Percentiles rank a stretch among this genome's conserved stretches.
These are phyloP conservation scores for Trametes versicolor DNA, from an alignment of 1,284 basidiomycete species.

Conservation along the genomic window DNA sequence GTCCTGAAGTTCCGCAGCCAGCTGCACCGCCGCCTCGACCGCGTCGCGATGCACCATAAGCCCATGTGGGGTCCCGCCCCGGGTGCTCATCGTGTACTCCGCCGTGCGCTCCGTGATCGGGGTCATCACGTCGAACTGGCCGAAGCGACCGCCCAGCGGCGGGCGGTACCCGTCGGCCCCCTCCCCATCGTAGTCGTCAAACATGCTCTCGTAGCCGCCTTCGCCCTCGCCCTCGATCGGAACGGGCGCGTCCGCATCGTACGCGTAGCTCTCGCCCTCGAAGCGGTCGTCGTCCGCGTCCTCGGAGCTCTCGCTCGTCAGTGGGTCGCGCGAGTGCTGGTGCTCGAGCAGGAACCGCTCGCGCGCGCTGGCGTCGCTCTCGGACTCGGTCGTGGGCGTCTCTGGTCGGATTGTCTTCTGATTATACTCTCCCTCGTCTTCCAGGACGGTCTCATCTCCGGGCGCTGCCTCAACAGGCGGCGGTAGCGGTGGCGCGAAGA, in stretches of 20 bases:
- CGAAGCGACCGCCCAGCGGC: slow-evolving; percentile 78
- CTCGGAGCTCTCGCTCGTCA: slow-evolving; percentile 33
- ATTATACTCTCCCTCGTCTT: slow-evolving; percentile 31
- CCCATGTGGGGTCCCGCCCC: slow-evolving; percentile 55
- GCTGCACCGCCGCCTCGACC: slow-evolving; percentile 54
- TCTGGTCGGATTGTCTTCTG: slow-evolving; percentile 23
- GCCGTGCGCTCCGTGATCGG: slow-evolving; percentile 94
- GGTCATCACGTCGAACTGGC: slow-evolving; percentile 89
- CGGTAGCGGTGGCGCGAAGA: slow-evolving; percentile 35
- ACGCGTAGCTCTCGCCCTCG: slow-evolving; percentile 24
- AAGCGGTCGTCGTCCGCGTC: slow-evolving; percentile 28
- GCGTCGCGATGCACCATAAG: slow-evolving; percentile 54
- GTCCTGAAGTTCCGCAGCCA: slow-evolving; percentile 46
- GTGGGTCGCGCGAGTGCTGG: slow-evolving; percentile 24
- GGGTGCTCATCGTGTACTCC: slow-evolving; percentile 82
- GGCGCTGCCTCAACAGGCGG: slow-evolving; percentile 25
- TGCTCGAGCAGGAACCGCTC: slow-evolving; percentile 28
- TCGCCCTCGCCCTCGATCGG: slow-evolving; percentile 25
- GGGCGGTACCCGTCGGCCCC: slow-evolving; percentile 49
- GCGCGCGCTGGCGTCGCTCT: slow-evolving; percentile 25
- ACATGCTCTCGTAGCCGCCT: slow-evolving; percentile 29
- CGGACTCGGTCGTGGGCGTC: slow-evolving; percentile 34
- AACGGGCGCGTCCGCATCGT: slow-evolving; percentile 16
- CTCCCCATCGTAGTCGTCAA: slow-evolving; percentile 29
- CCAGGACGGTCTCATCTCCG: slow-evolving; percentile 8